Percentiles rank a stretch among this genome's conserved stretches.
Conservation (phyloP, 2,329 filamentous ascomycete genomes). For the Periconia digitata region DNA sequence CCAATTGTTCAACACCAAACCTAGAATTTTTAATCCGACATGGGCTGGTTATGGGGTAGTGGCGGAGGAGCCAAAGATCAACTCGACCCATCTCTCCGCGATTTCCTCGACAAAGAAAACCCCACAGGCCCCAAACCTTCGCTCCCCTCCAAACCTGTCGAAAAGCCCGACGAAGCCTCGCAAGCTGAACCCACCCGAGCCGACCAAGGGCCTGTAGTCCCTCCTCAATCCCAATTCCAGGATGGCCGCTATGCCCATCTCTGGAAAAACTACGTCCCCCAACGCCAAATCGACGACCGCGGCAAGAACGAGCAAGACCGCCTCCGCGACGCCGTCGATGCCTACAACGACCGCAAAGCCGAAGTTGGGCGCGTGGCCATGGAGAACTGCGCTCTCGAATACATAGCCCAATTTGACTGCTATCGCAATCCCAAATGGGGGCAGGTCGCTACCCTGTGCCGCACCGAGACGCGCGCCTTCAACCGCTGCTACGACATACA, state of each 20-base stretch:
- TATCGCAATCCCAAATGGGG: slow-evolving; percentile 71
- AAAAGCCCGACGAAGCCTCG: slow-evolving; percentile 43
- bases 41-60: slow-evolving; percentile 66
- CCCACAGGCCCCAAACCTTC: slow-evolving; percentile 64
- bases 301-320: slow-evolving; percentile 77
- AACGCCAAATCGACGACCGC: slow-evolving; percentile 67
- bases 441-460: slow-evolving; percentile 77
- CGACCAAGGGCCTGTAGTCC: slow-evolving; percentile 41
- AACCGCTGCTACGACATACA: slow-evolving; percentile 90
- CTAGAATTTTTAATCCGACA: slow-evolving; percentile 41
- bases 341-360: slow-evolving; percentile 78
- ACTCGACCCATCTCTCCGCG: slow-evolving; percentile 79
- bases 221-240: slow-evolving; percentile 61
- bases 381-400: slow-evolving; percentile 90
- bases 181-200: slow-evolving; percentile 14
- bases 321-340: slow-evolving; percentile 76
- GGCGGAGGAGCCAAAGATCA: slow-evolving; percentile 57
- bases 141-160: slow-evolving; percentile 30
- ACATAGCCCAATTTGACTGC: slow-evolving; percentile 80
- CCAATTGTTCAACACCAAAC: neutral
- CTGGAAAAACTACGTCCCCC: slow-evolving; percentile 87
- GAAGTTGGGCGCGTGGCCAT: slow-evolving; percentile 78
- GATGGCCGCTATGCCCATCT: slow-evolving; percentile 80
- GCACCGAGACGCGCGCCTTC: slow-evolving; percentile 73
- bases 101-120: slow-evolving; percentile 82